These are phyloP conservation scores for Erythrophleum fordii DNA, from an alignment of 306 rosid species.

Conservation along the genomic window DNA sequence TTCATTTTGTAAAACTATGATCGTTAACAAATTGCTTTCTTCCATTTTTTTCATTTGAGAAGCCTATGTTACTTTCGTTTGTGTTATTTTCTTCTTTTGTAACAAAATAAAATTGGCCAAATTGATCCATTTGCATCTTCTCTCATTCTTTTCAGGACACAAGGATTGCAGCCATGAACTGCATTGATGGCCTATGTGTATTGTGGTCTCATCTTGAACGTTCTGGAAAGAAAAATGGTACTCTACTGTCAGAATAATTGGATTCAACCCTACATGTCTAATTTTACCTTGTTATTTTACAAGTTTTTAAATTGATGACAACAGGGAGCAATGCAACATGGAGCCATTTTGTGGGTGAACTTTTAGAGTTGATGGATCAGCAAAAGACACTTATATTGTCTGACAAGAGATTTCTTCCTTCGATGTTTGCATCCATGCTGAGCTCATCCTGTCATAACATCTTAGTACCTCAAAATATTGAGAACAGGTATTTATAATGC, in stretches of 20 bases:
- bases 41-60: neutral
- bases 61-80: slow-evolving; percentile 2
- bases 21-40: slow-evolving; percentile 12
- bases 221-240: slow-evolving; percentile 89
- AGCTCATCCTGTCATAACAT: slow-evolving; percentile 62
- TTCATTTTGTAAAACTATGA: neutral
- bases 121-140: slow-evolving; percentile 29
- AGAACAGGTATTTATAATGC: slow-evolving; percentile 59
- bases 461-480: slow-evolving; percentile 69
- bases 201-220: slow-evolving; percentile 64
- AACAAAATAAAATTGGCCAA: slow-evolving; percentile 1
- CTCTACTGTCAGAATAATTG: slow-evolving; percentile 26
- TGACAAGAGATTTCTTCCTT: slow-evolving; percentile 71
- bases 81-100: slow-evolving; percentile 15
- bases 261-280: neutral
- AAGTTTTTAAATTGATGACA: slow-evolving; percentile 32
- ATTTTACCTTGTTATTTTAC: slow-evolving; percentile 14
- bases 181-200: slow-evolving; percentile 62
- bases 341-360: slow-evolving; percentile 71
- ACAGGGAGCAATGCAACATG: slow-evolving; percentile 72
- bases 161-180: slow-evolving; percentile 76
- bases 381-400: slow-evolving; percentile 81
- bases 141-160: slow-evolving; percentile 53
- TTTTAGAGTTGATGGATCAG: slow-evolving; percentile 66
- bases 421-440: slow-evolving; percentile 69